Conservation (phyloP, 2,329 filamentous ascomycete species). For the Aaosphaeria arxii region DNA sequence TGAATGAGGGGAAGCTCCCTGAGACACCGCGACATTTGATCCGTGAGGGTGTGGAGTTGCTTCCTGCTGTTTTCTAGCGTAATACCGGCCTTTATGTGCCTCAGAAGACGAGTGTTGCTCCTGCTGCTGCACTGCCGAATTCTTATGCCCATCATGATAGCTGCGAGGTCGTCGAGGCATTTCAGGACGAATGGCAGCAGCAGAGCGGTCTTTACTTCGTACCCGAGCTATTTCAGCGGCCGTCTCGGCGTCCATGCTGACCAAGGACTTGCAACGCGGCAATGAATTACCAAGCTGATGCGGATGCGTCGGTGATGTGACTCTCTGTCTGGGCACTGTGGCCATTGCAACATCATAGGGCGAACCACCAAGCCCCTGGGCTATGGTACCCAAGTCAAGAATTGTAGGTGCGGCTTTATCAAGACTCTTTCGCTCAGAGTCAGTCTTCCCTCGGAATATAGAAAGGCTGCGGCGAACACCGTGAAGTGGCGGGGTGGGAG, state of each 20-base stretch:
- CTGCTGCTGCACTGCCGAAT: too few species aligned
- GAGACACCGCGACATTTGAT: too few species aligned
- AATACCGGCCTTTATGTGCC: too few species aligned
- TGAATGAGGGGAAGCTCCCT: too few species aligned
- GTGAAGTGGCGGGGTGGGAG: conserved; percentile 21
- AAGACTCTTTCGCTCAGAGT: conserved; percentile 17
- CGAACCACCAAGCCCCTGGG: conserved; percentile 39
- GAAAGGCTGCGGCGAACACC: conserved; percentile 25
- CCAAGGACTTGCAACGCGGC: conserved; percentile 26
- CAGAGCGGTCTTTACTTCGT: conserved; percentile 32
- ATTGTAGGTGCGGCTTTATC: conserved; percentile 17
- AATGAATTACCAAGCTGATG: conserved; percentile 31
- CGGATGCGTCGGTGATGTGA: conserved; percentile 29
- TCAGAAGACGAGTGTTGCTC: too few species aligned
- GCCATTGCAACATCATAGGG: conserved; percentile 44
- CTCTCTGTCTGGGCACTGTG: conserved; percentile 3
- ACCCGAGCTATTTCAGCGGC: conserved; percentile 34
- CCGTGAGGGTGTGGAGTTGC: too few species aligned
- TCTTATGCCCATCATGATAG: conserved; percentile 14
- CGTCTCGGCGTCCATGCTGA: conserved; percentile 33
- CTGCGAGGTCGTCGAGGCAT: conserved; percentile 23
- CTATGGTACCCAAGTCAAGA: conserved; percentile 41
- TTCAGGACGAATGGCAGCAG: conserved; percentile 9
- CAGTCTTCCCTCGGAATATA: conserved; percentile 27
- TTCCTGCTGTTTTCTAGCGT: too few species aligned